Evolutionary conservation across 1,284 basidiomycete species (phyloP).

Genomic region (Sporisorium exsertum): DNA sequence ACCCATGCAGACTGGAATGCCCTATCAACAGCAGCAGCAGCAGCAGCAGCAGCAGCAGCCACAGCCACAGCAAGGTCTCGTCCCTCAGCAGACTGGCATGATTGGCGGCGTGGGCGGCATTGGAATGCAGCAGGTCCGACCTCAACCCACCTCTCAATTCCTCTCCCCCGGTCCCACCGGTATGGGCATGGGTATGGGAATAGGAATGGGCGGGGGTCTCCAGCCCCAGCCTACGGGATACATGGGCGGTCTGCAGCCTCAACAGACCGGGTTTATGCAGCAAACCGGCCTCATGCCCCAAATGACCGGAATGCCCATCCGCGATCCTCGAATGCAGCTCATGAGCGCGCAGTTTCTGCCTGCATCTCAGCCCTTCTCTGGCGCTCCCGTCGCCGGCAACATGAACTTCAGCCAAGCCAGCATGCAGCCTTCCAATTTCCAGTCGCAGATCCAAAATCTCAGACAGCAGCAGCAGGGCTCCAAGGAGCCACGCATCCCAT

Average conservation of each 20-base stretch:
- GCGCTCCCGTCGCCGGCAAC: constrained; percentile 61
- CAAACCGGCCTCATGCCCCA: constrained; percentile 66
- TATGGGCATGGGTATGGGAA: constrained; percentile 51
- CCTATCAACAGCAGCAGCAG: constrained; percentile 31
- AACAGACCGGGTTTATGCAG: constrained; percentile 59
- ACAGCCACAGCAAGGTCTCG: constrained; percentile 34
- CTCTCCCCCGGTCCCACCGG: constrained; percentile 51
- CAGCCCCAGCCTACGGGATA: constrained; percentile 59
- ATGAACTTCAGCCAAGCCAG: constrained; percentile 67
- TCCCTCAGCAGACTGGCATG: constrained; percentile 43
- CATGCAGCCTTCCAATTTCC: constrained; percentile 67
- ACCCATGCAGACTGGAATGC: constrained; percentile 53
- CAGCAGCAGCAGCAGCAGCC: constrained; percentile 41
- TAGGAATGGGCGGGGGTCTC: constrained; percentile 37
- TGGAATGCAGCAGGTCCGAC: constrained; percentile 39
- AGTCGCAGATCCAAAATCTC: constrained; percentile 62
- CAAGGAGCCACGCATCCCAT: constrained; percentile 82
- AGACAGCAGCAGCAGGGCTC: constrained; percentile 78
- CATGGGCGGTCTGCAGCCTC: constrained; percentile 56
- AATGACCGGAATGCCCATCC: constrained; percentile 67
- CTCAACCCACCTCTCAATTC: constrained; percentile 36
- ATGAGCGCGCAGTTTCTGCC: constrained; percentile 69
- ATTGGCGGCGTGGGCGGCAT: constrained; percentile 45
- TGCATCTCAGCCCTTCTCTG: constrained; percentile 66
- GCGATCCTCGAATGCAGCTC: constrained; percentile 66